Evolutionary conservation across 257 asterid species (phyloP), one percentile per base, ranked within the genome.

Genomic region (Parsonsia alboflavescens): DNA sequence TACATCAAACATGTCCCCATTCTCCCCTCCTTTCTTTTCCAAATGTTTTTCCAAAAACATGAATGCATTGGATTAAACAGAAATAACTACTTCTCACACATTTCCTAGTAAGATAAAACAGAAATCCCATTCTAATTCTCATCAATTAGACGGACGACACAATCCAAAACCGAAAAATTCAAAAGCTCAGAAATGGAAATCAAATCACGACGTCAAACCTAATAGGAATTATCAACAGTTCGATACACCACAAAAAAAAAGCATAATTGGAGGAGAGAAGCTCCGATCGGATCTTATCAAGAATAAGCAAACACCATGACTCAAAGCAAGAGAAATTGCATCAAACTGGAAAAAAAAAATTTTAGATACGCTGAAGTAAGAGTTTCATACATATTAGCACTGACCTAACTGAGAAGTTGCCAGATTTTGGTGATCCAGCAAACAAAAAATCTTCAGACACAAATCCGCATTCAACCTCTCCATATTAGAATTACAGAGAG

Each of bases 381-480:
- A 53, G 74, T n/a, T 58, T 48, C 39, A 33, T 33, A 33, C 2
- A 28, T 4, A 45, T 45, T 49, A 45, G 7, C 5, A 78, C 89
- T 78, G 46, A 93, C 97, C 98, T 79, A 83, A 53, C 73, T 89
- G 92, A 83, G 89, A 91, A 78, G 96, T 78, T 56, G 96, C 94
- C 52, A 93, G 98, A 84, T 87, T 83, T 36, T 80, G 94, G 82
- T 86, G 97, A 89, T 93, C 98, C 84, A 93, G 79, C 53, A 76
- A 82, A 75, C 85, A 62, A 57, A 91, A 84, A 33, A 89, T 84
- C 71, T 86, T 88, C 59, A 88, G 89, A 77, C 85, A 82, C 71
- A 89, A 79, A 74, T 90, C 98, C 7, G 89, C 50, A n/a, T 95
- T 93, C 78, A 93, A 78, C 42, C 52, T 77, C 76, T 93, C 93